Evolutionary conservation across 1,139 yeast species (phyloP), one percentile per base, ranked within the genome.

Genomic region (Chernovozyma sophiae-reginae): DNA sequence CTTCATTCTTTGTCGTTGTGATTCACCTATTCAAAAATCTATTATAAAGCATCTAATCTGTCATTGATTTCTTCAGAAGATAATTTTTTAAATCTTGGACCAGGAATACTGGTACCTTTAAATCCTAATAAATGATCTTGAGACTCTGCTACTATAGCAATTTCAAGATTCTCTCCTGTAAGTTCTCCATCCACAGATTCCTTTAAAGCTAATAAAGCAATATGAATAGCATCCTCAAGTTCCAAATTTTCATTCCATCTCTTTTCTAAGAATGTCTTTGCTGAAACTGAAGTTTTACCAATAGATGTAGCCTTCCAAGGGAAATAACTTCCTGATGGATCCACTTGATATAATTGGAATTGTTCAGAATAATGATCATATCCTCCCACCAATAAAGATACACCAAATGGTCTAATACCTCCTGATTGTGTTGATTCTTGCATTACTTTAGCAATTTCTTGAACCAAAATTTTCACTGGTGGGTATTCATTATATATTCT

Each of bases 271-370:
- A 94, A 94, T 1, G 98, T 92, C 69, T 94, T 92, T 26, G 98
- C 98, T 7, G 95, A 85, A 31, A 81, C 80, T 4, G 96, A 81
- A 22, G 96, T 95, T 59, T 89, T 90, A 45, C 99, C 99, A 52
- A 94, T 92, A 22, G 98, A 97, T 3, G 98, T 92, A 22, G 98
- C 98, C 64, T 92, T 92, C 99, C 99, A 94, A n/a, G 98, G 97
- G 75, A 87, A 94, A 61, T 85, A 94, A 38, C 96, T 82, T 12
- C 99, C 99, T 4, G 96, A 85, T 4, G 99, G 99, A 65, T 94
- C 98, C 34, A 94, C 96, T 63, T 94, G 98, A 61, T 92, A 94
- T 45, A 94, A 72, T 55, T 86, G 87, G 62, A 78, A 89, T 15
- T 53, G 43, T 78, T 89, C 64, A 62, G 83, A 56, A 74, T 70